phyloP scores from a whole-genome alignment of 2,329 filamentous ascomycete genomes.

The Fusarium hainanense region DNA sequence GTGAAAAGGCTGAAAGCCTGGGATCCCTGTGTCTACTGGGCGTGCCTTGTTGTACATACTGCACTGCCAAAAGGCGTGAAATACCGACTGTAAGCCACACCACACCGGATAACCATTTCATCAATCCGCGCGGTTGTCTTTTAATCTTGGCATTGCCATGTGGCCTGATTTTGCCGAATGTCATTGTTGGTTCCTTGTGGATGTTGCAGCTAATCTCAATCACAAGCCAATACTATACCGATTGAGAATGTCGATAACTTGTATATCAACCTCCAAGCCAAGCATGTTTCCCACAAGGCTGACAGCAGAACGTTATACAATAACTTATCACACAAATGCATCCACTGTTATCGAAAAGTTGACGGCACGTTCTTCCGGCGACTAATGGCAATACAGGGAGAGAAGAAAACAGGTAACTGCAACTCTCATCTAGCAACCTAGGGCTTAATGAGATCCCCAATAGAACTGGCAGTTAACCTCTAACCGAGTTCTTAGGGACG shows the following conservation, averaged over 20 bases:
- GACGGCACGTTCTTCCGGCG: background rate
- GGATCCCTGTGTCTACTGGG: background rate
- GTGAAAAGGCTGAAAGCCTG: background rate
- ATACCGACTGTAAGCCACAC: constrained; percentile 40
- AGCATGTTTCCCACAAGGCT: constrained; percentile 23
- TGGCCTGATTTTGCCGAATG: constrained; percentile 42
- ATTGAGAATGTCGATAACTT: background rate
- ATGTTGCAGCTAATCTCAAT: background rate
- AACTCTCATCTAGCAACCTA: background rate
- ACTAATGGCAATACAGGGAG: background rate
- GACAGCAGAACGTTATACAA: constrained; percentile 6
- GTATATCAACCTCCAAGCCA: constrained; percentile 26
- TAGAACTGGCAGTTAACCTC: constrained; percentile 8
- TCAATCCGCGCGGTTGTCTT: constrained; percentile 15
- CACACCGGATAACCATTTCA: constrained; percentile 33
- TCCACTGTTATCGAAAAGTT: no score
- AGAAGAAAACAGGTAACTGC: constrained; percentile 18
- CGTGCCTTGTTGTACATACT: background rate
- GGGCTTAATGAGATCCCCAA: constrained; percentile 18
- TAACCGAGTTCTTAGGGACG: constrained; percentile 21
- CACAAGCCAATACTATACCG: background rate
- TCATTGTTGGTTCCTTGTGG: constrained; percentile 26
- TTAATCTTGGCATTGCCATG: constrained; percentile 29
- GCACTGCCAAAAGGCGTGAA: constrained; percentile 32
- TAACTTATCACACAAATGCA: background rate